Base-by-base conservation (phyloP, 768 basidiomycete species). In the Nidula microcarpa region DNA sequence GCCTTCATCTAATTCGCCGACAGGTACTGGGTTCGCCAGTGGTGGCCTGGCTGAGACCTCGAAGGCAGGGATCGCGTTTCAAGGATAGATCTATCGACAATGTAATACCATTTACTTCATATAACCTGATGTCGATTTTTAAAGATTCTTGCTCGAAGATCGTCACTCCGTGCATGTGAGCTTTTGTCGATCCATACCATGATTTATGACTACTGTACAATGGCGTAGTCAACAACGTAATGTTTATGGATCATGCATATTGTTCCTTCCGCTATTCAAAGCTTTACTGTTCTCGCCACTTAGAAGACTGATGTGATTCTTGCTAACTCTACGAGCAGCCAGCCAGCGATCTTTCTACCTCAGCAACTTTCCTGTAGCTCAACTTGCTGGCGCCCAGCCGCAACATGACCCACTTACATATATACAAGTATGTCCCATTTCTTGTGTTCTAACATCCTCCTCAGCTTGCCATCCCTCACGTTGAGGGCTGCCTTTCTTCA, bases 1-100 rank as follows among this genome's bases (percentile, higher is more conserved):
- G 9, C 33, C 47, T 23, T 57, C 48, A 47, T 14, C 30, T 45
- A 10, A 34, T 9, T 5, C 7, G 10, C 13, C 47, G 48, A 16
- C 8, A 93, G 91, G 92, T 23, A 98, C 95, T 8, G 94, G 95
- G 0, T 98, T 91, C 63, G 94, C 95, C 6, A 89, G 91, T 50
- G 94, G 95, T n/a, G 95, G 95, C 5, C 69, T 93, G 58, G 92
- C 94, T n/a, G 92, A 96, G 70, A 88, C 89, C 0, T 85, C 82
- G 36, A 87, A 82, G 65, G 75, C 74, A 32, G 93, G 92, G 1
- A 71, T 92, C 10, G 87, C 92, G 0, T 96, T 98, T 74, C 92
- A 95, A 64, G 92, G 91, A 43, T 94, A 62, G 49, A 16, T 13
- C 33, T 39, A 41, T 41, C 23, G 13, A 23, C n/a, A 10, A 4